These are phyloP conservation scores for Rubia peregrina DNA, from an alignment of 305 asterid species.

Conservation along the genomic window DNA sequence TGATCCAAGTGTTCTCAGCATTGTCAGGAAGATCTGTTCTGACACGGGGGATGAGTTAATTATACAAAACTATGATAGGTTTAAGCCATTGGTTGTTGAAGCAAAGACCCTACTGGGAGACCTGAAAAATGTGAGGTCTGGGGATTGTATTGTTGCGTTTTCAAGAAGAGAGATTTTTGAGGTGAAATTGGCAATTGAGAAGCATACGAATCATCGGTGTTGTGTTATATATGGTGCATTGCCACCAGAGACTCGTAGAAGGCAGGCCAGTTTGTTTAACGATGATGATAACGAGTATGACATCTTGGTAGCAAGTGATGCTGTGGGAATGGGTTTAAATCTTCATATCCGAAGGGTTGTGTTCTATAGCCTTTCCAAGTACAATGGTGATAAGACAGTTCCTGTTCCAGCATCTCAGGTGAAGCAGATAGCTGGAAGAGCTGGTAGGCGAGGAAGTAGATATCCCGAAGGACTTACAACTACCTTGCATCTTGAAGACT, in stretches of 20 bases:
- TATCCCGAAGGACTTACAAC: slow-evolving; percentile 88
- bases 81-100: slow-evolving; percentile 87
- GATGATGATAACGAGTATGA: slow-evolving; percentile 60
- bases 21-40: slow-evolving; percentile 56
- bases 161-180: slow-evolving; percentile 91
- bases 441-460: slow-evolving; percentile 91
- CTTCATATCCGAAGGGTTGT: slow-evolving; percentile 71
- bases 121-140: slow-evolving; percentile 66
- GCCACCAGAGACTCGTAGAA: slow-evolving; percentile 93
- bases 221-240: slow-evolving; percentile 90
- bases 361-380: slow-evolving; percentile 64
- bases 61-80: slow-evolving; percentile 60
- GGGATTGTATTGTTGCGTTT: slow-evolving; percentile 94
- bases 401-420: slow-evolving; percentile 89
- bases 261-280: slow-evolving; percentile 80
- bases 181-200: slow-evolving; percentile 80
- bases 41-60: slow-evolving; percentile 85
- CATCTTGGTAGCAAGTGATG: slow-evolving; percentile 89
- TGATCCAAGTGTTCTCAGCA: slow-evolving; percentile 80
- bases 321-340: slow-evolving; percentile 97
- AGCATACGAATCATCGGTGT: slow-evolving; percentile 69
- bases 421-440: slow-evolving; percentile 94
- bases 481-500: slow-evolving; percentile 66
- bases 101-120: slow-evolving; percentile 84
- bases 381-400: slow-evolving; percentile 73